These are phyloP conservation scores for Thielaviopsis punctulata DNA, from an alignment of 2,329 filamentous ascomycete species.

Conservation along the genomic window DNA sequence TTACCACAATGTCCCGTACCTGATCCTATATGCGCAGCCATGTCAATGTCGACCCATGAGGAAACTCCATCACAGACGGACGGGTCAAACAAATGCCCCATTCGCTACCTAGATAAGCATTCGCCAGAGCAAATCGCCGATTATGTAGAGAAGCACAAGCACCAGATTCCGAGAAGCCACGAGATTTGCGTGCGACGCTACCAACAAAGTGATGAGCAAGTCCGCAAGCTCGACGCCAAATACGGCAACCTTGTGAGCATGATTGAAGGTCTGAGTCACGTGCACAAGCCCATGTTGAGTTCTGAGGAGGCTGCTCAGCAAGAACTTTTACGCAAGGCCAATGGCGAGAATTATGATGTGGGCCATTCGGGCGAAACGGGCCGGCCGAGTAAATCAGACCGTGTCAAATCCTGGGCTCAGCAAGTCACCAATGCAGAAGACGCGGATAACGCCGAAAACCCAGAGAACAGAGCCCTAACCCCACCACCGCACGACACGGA, in stretches of 20 bases:
- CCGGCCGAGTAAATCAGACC: constrained; percentile 30
- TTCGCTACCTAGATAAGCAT: constrained; percentile 81
- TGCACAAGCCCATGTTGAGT: constrained; percentile 76
- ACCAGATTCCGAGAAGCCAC: constrained; percentile 84
- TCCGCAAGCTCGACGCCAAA: constrained; percentile 80
- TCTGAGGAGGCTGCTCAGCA: constrained; percentile 27
- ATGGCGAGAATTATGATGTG: constrained; percentile 22
- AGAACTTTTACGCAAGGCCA: constrained; percentile 20
- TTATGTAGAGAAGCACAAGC: constrained; percentile 90
- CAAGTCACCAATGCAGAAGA: constrained; percentile 35
- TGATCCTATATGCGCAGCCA: constrained; percentile 47
- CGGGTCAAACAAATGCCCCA: constrained; percentile 58
- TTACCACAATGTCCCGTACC: constrained; percentile 21
- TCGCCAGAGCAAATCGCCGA: constrained; percentile 83
- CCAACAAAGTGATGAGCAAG: constrained; percentile 69
- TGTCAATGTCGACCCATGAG: constrained; percentile 27
- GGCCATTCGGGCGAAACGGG: neutral
- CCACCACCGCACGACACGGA: constrained; percentile 10
- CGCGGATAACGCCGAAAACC: constrained; percentile 19
- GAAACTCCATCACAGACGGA: constrained; percentile 38
- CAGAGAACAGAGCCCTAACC: constrained; percentile 20
- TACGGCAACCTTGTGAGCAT: constrained; percentile 86
- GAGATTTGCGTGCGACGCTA: constrained; percentile 83
- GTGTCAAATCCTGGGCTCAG: constrained; percentile 76
- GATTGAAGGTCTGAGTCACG: constrained; percentile 76